These are phyloP conservation scores for Amanita jacksonii DNA, from an alignment of 768 basidiomycete genomes.

Conservation along the genomic window DNA sequence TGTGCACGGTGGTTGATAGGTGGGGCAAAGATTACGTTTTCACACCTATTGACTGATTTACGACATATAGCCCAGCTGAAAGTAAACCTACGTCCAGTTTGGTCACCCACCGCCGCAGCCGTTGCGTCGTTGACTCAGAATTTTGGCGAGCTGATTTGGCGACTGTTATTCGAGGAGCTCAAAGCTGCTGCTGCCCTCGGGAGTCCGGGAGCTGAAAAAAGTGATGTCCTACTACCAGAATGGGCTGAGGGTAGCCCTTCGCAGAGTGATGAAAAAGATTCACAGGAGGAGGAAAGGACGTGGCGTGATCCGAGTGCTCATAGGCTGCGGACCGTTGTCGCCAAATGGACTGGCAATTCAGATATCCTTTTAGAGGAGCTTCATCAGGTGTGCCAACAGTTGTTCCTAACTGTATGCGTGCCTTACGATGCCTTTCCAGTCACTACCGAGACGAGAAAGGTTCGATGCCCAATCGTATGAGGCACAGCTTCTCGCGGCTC, in stretches of 20 bases:
- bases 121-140: slow-evolving; percentile 41
- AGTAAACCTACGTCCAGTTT: slow-evolving; percentile 85
- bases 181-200: slow-evolving; percentile 22
- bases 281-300: slow-evolving; percentile 62
- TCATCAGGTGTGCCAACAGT: slow-evolving; percentile 23
- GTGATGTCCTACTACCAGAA: neutral
- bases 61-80: slow-evolving; percentile 68
- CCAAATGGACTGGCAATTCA: slow-evolving; percentile 34
- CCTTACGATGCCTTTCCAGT: slow-evolving; percentile 15
- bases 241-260: neutral
- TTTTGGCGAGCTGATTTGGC: slow-evolving; percentile 71
- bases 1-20: slow-evolving; percentile 68
- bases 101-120: slow-evolving; percentile 71
- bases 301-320: slow-evolving; percentile 74
- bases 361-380: slow-evolving; percentile 18
- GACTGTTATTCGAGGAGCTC: slow-evolving; percentile 55
- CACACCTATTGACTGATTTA: neutral
- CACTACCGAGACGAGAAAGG: slow-evolving; percentile 32
- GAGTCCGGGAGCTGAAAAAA: neutral
- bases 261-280: slow-evolving; percentile 19
- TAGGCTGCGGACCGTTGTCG: slow-evolving; percentile 40
- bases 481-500: slow-evolving; percentile 60
- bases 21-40: slow-evolving; percentile 20
- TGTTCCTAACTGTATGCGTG: slow-evolving; percentile 5
- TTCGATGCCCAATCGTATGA: slow-evolving; percentile 76